Evolutionary conservation across 2,329 filamentous ascomycete genomes (phyloP).

Genomic region (Chrysoporthe cubensis): DNA sequence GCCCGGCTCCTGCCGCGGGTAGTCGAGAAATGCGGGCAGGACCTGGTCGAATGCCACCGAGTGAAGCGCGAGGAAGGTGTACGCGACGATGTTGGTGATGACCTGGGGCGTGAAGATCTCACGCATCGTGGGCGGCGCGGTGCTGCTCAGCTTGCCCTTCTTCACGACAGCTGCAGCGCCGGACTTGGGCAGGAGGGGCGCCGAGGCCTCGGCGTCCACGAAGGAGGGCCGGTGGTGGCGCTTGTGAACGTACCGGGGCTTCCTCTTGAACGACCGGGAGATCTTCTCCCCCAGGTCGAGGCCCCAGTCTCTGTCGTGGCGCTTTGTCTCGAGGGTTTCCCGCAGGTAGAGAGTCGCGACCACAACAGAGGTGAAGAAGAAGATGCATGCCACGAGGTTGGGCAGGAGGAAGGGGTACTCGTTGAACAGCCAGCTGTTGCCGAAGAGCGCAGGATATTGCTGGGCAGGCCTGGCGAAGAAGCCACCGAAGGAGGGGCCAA

Average conservation of each 20-base stretch:
- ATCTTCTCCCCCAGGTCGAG: conserved; percentile 73
- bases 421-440: conserved; percentile 68
- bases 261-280: conserved; percentile 39
- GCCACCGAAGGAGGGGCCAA: conserved; percentile 87
- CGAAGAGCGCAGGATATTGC: conserved; percentile 74
- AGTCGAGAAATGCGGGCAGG: conserved; percentile 86
- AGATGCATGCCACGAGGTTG: conserved; percentile 74
- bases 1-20: conserved; percentile 60
- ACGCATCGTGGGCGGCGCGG: conserved; percentile 42
- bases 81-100: conserved; percentile 73
- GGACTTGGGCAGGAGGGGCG: conserved; percentile 53
- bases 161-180: conserved; percentile 29
- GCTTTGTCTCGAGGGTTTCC: conserved; percentile 80
- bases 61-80: conserved; percentile 82
- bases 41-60: conserved; percentile 85
- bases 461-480: conserved; percentile 80
- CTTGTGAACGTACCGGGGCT: conserved; percentile 34
- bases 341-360: conserved; percentile 79
- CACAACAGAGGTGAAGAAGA: conserved; percentile 78
- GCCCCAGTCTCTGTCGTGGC: conserved; percentile 73
- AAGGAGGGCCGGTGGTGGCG: conserved; percentile 49
- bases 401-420: conserved; percentile 82
- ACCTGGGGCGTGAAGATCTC: conserved; percentile 78
- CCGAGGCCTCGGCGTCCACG: conserved; percentile 59
- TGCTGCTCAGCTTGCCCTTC: conserved; percentile 31